Base-by-base conservation (phyloP, 306 rosid genomes). In the Malus asiatica region DNA sequence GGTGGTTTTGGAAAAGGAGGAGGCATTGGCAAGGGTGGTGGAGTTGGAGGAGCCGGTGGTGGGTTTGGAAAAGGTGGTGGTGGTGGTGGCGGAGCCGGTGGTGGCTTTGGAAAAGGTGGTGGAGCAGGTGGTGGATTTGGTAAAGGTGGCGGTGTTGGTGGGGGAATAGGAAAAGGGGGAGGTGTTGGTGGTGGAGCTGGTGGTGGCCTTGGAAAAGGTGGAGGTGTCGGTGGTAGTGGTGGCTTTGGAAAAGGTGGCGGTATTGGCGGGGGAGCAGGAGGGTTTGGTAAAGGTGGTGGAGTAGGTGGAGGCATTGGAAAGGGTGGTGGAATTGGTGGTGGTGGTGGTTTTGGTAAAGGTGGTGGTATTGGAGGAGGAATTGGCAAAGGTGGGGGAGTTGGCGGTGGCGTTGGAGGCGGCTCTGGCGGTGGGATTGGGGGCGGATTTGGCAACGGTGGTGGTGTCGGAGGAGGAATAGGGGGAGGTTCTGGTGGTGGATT, bases 161-260 rank as follows among this genome's bases (percentile, higher is more conserved):
- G 76, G 12, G 86, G 84, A 0, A 13, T 12, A 0, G 88, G 82
- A 0, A 73, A 74, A 1, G 73, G 77, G 0, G 72, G 82, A 0
- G 81, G 85, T 0, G 2, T 29, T 3, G 90, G 87, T 0, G 76
- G 67, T 0, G 91, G 89, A 4, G 79, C 64, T 1, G 87, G 93
- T 0, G 45, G 79, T 2, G 90, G 89, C 0, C 5, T 69, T 32
- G 88, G 82, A 0, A 38, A 67, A 0, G 84, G 90, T 0, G 88
- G 88, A 0, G 89, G 88, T 1, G 13, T 27, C 5, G 88, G 87
- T 1, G 82, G 77, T 0, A 75, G 85, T 18, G 82, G 82, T 2
- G 85, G 83, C 2, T 0, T 32, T 15, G 76, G 76, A 0, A 44
- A 58, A 5, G 75, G 80, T 0, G 76, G 76, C 13, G 82, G 80